A percentile compares a stretch with the other conserved stretches of the same genome.
phyloP scores from a whole-genome alignment of 2,329 filamentous ascomycete species.

The Fusarium foetens region DNA sequence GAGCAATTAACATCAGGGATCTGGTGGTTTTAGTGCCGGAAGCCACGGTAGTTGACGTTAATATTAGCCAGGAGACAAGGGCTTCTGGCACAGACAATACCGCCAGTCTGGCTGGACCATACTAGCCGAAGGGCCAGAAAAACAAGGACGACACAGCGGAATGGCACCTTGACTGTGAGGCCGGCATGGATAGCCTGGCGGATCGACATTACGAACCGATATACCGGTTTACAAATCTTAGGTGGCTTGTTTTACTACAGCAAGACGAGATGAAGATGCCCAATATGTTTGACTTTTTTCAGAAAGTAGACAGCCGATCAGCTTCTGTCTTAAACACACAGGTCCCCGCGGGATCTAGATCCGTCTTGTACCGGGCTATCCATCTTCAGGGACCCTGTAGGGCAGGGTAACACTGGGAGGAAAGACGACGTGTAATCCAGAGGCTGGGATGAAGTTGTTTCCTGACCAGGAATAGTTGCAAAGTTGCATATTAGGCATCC shows the following conservation, averaged over 20 bases:
- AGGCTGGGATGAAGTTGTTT: slow-evolving; percentile 4
- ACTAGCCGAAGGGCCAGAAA: slow-evolving; percentile 19
- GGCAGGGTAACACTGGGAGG: background rate
- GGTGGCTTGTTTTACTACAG: slow-evolving; percentile 6
- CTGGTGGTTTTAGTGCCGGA: slow-evolving; percentile 19
- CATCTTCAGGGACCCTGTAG: slow-evolving; percentile 6
- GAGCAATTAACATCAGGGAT: slow-evolving; percentile 3
- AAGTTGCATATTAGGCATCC: background rate
- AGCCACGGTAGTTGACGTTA: slow-evolving; percentile 34
- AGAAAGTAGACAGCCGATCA: slow-evolving; percentile 7
- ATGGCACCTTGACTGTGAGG: slow-evolving; percentile 35
- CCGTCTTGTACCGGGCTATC: slow-evolving; percentile 4
- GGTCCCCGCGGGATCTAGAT: slow-evolving; percentile 24
- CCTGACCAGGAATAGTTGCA: background rate
- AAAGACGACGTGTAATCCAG: slow-evolving; percentile 6
- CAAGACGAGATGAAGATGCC: slow-evolving; percentile 24
- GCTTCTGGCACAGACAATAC: slow-evolving; percentile 16
- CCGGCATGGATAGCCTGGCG: slow-evolving; percentile 31
- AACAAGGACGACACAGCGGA: slow-evolving; percentile 27
- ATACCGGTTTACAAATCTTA: slow-evolving; percentile 9
- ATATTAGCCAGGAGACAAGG: slow-evolving; percentile 27
- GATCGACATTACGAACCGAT: slow-evolving; percentile 24
- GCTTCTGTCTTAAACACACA: slow-evolving; percentile 9
- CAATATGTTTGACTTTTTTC: slow-evolving; percentile 28
- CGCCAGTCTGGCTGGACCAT: slow-evolving; percentile 34